These are phyloP conservation scores for Amphibolis antarctica DNA, from an alignment of 106 monocot genomes.

Conservation along the genomic window DNA sequence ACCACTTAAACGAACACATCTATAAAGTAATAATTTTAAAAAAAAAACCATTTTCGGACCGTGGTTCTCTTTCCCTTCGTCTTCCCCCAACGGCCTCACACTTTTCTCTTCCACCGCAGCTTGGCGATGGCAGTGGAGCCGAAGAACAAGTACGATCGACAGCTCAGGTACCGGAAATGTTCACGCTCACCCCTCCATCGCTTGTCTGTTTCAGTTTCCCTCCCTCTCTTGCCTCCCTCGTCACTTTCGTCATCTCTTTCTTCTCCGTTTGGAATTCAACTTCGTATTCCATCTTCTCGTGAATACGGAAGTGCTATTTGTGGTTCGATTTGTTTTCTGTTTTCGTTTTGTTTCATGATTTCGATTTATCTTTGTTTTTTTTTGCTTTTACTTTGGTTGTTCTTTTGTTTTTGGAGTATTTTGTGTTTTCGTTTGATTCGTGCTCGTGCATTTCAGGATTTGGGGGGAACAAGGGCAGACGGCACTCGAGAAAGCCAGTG, in stretches of 20 bases:
- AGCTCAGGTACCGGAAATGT: constrained; percentile 11
- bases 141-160: constrained; percentile 27
- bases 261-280: accelerated
- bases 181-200: background rate
- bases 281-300: background rate
- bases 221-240: background rate
- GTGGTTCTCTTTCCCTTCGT: background rate
- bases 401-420: too few species aligned
- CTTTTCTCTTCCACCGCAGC: background rate
- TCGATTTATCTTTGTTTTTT: too few species aligned
- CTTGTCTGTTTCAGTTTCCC: background rate
- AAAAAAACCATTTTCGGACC: too few species aligned
- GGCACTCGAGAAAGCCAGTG: constrained; percentile 70
- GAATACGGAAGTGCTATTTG: background rate
- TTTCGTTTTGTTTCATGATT: too few species aligned
- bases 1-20: too few species aligned
- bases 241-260: background rate
- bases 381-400: too few species aligned
- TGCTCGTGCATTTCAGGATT: constrained; percentile 38
- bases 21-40: too few species aligned
- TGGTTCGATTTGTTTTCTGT: too few species aligned
- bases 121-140: constrained; percentile 16
- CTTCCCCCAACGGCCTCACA: background rate
- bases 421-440: too few species aligned
- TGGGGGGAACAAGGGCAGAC: constrained; percentile 98